A percentile compares a stretch with the other conserved stretches of the same genome.
These are phyloP conservation scores for Penicillium taxi DNA, from an alignment of 495 filamentous ascomycete genomes.

Conservation along the genomic window DNA sequence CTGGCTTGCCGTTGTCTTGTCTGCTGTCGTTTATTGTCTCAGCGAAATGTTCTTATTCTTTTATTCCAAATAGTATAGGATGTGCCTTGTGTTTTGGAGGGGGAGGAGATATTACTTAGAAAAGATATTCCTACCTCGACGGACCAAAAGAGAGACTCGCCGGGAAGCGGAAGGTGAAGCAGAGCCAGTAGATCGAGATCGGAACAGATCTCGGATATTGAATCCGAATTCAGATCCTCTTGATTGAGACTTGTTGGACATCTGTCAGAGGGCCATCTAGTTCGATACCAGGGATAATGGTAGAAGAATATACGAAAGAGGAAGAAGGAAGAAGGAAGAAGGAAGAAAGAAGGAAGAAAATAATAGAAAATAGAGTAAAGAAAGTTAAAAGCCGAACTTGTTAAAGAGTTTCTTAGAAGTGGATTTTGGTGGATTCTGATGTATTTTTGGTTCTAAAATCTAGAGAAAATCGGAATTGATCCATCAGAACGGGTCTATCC, in stretches of 20 bases:
- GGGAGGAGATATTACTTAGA: constrained; percentile 32
- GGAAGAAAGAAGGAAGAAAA: constrained; percentile 15
- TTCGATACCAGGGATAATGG: too few species aligned
- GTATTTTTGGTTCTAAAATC: too few species aligned
- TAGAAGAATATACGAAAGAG: too few species aligned
- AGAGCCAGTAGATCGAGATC: constrained; percentile 24
- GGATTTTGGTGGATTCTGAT: too few species aligned
- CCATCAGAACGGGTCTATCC: constrained; percentile 29
- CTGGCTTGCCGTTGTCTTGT: constrained; percentile 14
- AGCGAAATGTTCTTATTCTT: constrained; percentile 2
- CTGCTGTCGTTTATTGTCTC: constrained; percentile 4
- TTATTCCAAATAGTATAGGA: neutral
- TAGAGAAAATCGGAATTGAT: constrained; percentile 9
- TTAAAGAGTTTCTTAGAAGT: too few species aligned
- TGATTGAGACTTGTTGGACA: constrained; percentile 35
- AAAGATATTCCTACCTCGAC: constrained; percentile 35
- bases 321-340: too few species aligned
- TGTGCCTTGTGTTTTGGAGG: constrained; percentile 7
- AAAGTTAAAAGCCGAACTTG: too few species aligned
- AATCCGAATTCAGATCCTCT: constrained; percentile 31
- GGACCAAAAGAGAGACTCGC: constrained; percentile 30
- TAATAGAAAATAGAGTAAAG: too few species aligned
- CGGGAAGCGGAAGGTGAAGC: constrained; percentile 25
- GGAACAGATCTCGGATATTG: constrained; percentile 33
- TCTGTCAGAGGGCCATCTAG: constrained; percentile 31